Evolutionary conservation across 176 grass and related monocot genomes (phyloP).

Genomic region (Paspalum vaginatum): DNA sequence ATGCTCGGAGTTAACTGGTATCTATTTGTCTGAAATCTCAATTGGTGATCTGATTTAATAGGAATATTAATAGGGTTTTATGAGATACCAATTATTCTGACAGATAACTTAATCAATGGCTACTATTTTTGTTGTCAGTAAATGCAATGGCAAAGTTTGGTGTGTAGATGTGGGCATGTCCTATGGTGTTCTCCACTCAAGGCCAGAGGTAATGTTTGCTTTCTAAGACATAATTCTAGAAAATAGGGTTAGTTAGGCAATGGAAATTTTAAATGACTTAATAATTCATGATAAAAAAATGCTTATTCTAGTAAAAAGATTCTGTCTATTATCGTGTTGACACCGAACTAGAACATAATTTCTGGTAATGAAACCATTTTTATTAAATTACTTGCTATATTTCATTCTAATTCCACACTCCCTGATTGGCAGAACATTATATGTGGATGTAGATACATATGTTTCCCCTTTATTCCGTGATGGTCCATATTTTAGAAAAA

Average conservation of each 20-base stretch:
- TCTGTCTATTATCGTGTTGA: neutral
- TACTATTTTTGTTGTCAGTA: constrained; percentile 55
- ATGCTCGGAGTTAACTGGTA: constrained; percentile 81
- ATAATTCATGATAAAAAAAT: constrained; percentile 2
- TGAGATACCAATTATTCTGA: neutral
- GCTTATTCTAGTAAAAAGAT: neutral
- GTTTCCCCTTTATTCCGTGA: constrained; percentile 1
- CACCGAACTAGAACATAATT: neutral
- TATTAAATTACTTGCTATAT: neutral
- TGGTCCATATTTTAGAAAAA: neutral
- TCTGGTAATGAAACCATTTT: neutral
- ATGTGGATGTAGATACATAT: constrained; percentile 14
- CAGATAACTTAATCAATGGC: neutral
- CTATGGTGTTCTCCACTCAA: constrained; percentile 80
- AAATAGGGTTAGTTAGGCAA: neutral
- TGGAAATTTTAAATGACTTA: neutral
- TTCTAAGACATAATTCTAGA: neutral
- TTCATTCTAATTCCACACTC: neutral
- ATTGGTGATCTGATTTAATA: neutral
- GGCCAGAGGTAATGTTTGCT: constrained; percentile 72
- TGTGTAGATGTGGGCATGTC: constrained; percentile 98
- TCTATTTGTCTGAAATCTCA: constrained; percentile 16
- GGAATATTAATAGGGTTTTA: constrained; percentile 9
- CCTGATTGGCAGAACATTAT: neutral
- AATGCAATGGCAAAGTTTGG: constrained; percentile 85